These are phyloP conservation scores for Candida morakotiae DNA, from an alignment of 805 yeast species.

Conservation along the genomic window DNA sequence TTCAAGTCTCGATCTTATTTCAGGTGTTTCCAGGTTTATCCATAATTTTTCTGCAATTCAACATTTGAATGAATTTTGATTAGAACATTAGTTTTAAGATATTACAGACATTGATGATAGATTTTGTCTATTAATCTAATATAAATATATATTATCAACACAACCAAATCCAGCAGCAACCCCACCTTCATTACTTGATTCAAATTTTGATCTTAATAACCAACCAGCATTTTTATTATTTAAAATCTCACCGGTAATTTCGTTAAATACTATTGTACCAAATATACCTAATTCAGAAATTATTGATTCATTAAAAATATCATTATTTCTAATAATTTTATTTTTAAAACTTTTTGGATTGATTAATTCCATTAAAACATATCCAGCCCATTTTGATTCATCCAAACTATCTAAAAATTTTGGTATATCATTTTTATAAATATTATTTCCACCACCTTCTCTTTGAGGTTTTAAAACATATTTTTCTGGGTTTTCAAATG, in stretches of 20 bases:
- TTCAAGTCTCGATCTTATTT: too few relatives aligned
- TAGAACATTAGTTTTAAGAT: too few relatives aligned
- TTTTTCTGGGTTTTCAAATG: constrained; percentile 60
- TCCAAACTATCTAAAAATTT: constrained; percentile 55
- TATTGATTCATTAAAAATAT: constrained; percentile 64
- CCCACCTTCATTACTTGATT: constrained; percentile 92
- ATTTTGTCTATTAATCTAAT: constrained; percentile 16
- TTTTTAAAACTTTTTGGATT: constrained; percentile 69
- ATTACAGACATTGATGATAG: too few relatives aligned
- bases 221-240: constrained; percentile 75
- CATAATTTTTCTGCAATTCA: too few relatives aligned
- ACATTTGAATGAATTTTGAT: too few relatives aligned
- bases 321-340: constrained; percentile 64
- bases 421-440: constrained; percentile 85
- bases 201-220: constrained; percentile 83
- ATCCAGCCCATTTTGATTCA: constrained; percentile 80
- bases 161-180: constrained; percentile 99
- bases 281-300: constrained; percentile 90
- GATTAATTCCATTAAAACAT: constrained; percentile 90
- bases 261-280: constrained; percentile 78
- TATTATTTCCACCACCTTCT: constrained; percentile 98
- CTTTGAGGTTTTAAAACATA: constrained; percentile 95
- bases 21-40: too few relatives aligned
- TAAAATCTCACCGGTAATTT: constrained; percentile 49
- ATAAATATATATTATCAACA: constrained; percentile 75